These are phyloP conservation scores for Suillus sp. DNA, from an alignment of 768 basidiomycete species.

Conservation along the genomic window DNA sequence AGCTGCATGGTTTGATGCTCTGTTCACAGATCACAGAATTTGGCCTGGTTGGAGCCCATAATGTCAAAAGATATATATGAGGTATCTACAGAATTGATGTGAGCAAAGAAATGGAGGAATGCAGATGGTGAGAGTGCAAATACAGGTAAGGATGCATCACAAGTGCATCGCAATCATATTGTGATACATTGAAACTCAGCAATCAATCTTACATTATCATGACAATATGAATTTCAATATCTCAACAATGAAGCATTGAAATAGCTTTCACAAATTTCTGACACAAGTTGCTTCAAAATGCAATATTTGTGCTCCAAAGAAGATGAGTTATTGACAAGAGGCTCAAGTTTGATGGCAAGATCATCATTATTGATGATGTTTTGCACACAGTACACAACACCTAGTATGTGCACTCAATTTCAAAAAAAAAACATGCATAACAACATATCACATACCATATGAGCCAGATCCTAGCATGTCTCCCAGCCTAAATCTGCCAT, in stretches of 20 bases:
- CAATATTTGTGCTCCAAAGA: slow-evolving; percentile 3
- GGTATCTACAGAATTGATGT: not conserved
- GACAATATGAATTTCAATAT: not conserved
- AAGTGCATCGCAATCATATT: not conserved
- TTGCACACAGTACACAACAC: not conserved
- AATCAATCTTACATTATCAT: not conserved
- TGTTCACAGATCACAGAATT: not conserved
- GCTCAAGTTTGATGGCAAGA: slow-evolving; percentile 11
- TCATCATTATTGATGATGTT: not conserved
- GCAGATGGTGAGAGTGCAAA: not conserved
- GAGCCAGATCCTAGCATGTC: not conserved
- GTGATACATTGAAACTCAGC: not conserved
- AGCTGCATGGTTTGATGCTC: not conserved
- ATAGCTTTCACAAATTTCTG: too few relatives aligned
- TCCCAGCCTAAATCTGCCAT: not conserved
- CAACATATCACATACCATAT: not conserved
- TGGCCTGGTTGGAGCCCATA: not conserved
- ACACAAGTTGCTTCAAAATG: not conserved
- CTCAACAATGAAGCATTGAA: not conserved
- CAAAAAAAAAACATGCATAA: too few relatives aligned
- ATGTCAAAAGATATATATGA: not conserved
- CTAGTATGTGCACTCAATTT: not conserved
- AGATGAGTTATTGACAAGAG: not conserved
- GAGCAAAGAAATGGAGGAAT: not conserved
- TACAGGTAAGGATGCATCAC: not conserved